These are phyloP conservation scores for Paramecium biaurelia DNA, from an alignment of 73 alveolate genomes.

Conservation along the genomic window DNA sequence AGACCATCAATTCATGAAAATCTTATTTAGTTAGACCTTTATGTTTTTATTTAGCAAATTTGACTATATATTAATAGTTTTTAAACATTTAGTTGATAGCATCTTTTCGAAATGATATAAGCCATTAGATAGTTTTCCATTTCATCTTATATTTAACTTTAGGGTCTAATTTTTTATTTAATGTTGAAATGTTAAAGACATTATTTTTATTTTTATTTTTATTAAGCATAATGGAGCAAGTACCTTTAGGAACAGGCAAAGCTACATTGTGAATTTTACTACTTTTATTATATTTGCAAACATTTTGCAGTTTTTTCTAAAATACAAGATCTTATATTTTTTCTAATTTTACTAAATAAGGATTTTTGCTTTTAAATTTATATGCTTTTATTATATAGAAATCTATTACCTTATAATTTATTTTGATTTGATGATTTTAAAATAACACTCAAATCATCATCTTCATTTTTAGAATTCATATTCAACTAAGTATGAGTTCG, in stretches of 20 bases:
- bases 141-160: constrained; percentile 53
- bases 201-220: constrained; percentile 1
- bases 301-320: constrained; percentile 34
- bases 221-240: constrained; percentile 53
- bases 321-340: background rate
- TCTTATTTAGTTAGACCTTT: constrained; percentile 44
- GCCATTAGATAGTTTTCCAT: constrained; percentile 66
- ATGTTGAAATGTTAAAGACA: background rate
- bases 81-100: constrained; percentile 47
- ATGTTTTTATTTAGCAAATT: constrained; percentile 61
- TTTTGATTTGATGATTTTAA: background rate
- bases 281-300: constrained; percentile 30
- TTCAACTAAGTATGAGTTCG: background rate
- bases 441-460: background rate
- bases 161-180: constrained; percentile 40
- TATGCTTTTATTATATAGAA: background rate
- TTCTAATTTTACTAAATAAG: background rate
- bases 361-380: background rate
- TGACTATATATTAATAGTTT: constrained; percentile 48
- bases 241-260: constrained; percentile 61
- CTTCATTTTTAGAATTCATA: background rate
- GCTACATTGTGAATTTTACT: constrained; percentile 44
- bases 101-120: constrained; percentile 6
- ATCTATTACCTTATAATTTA: background rate
- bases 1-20: constrained; percentile 52